phyloP scores from a whole-genome alignment of 2,329 filamentous ascomycete species.

The Aureobasidium sp. region DNA sequence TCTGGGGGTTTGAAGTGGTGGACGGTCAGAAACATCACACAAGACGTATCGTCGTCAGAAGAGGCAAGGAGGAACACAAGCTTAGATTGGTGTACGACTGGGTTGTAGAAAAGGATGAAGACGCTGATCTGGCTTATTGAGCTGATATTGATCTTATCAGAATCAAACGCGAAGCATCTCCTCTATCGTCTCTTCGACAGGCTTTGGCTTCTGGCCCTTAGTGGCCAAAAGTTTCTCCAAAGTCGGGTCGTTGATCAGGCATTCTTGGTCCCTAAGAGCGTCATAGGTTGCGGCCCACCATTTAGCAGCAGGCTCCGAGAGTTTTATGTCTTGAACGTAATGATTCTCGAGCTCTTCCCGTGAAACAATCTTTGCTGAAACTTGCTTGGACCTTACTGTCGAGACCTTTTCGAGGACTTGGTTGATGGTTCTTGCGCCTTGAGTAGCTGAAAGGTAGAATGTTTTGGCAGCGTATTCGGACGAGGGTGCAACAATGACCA shows the following conservation, averaged over 20 bases:
- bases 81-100: constrained; percentile 40
- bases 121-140: constrained; percentile 1
- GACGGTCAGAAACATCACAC: constrained; percentile 35
- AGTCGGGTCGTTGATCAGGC: constrained; percentile 35
- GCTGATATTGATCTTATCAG: not conserved
- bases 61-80: constrained; percentile 33
- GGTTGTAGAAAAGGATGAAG: constrained; percentile 17
- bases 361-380: constrained; percentile 32
- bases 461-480: constrained; percentile 32
- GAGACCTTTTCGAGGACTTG: constrained; percentile 27
- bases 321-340: constrained; percentile 32
- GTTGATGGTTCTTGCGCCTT: constrained; percentile 21
- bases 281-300: constrained; percentile 44
- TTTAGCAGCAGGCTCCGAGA: constrained; percentile 33
- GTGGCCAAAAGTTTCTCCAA: constrained; percentile 33
- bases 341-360: constrained; percentile 36
- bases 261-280: constrained; percentile 37
- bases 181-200: constrained; percentile 34
- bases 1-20: constrained; percentile 42
- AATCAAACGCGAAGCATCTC: constrained; percentile 29
- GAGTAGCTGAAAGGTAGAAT: constrained; percentile 31
- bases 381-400: constrained; percentile 24
- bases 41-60: constrained; percentile 35
- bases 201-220: constrained; percentile 30
- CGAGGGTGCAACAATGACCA: constrained; percentile 30